Evolutionary conservation across 164 flowering plant species (phyloP).

Genomic region (Tetracentron sinense): DNA sequence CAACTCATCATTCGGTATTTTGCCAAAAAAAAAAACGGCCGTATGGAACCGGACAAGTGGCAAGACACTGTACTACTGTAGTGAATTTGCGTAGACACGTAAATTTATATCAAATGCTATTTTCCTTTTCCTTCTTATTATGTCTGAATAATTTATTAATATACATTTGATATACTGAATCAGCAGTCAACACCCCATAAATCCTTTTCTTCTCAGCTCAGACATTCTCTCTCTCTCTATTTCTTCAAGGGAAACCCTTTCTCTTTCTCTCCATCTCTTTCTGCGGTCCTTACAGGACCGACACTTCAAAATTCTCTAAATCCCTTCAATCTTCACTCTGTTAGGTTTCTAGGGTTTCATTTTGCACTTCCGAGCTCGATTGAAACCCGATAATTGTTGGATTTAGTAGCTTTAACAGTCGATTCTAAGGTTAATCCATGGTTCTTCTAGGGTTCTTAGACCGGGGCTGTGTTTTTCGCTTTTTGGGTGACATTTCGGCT

Average conservation of each 20-base stretch:
- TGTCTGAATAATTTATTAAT: too few relatives aligned
- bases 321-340: background rate
- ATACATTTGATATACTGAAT: background rate
- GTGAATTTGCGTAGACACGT: too few relatives aligned
- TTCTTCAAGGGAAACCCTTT: conserved; percentile 11
- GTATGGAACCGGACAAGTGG: too few relatives aligned
- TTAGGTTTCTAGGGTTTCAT: conserved; percentile 20
- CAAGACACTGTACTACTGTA: too few relatives aligned
- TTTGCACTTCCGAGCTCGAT: background rate
- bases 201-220: conserved; percentile 16
- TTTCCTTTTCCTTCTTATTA: too few relatives aligned
- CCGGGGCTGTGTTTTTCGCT: background rate
- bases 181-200: conserved; percentile 15
- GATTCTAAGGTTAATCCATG: conserved; percentile 2
- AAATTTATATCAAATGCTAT: too few relatives aligned
- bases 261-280: background rate
- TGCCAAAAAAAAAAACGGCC: too few relatives aligned
- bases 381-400: background rate
- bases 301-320: conserved; percentile 8
- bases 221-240: conserved; percentile 1
- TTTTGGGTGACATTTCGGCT: background rate
- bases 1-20: too few relatives aligned
- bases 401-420: background rate
- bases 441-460: conserved; percentile 2
- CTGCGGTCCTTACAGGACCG: background rate